Conservation (phyloP, 2,329 filamentous ascomycete species). For the Dactylellina haptotyla region DNA sequence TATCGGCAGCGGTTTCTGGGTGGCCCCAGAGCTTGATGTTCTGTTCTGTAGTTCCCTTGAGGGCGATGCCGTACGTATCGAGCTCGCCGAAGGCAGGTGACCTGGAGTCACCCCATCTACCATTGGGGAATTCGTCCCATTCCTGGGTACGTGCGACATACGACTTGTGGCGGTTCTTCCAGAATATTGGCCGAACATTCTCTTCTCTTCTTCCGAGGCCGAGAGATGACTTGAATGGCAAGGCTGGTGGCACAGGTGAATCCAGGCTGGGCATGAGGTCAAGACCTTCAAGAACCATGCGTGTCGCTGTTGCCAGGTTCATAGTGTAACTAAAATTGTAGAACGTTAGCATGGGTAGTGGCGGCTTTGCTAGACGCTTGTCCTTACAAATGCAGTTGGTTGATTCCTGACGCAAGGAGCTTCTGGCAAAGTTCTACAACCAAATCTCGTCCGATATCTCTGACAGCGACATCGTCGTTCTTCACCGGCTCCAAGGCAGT, state of each 20-base stretch:
- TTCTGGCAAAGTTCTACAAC: slow-evolving; percentile 90
- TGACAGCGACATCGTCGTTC: slow-evolving; percentile 92
- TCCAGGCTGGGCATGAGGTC: slow-evolving; percentile 80
- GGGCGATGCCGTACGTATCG: slow-evolving; percentile 90
- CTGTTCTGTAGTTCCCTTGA: slow-evolving; percentile 94
- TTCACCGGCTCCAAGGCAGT: slow-evolving; percentile 88
- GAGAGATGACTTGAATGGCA: slow-evolving; percentile 96
- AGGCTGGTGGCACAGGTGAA: slow-evolving; percentile 83
- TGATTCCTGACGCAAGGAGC: slow-evolving; percentile 82
- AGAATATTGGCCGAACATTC: slow-evolving; percentile 97
- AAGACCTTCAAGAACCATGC: slow-evolving; percentile 92
- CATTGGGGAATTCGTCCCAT: slow-evolving; percentile 99
- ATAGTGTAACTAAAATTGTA: slow-evolving; percentile 78
- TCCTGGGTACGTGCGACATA: slow-evolving; percentile 96
- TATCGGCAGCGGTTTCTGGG: slow-evolving; percentile 79
- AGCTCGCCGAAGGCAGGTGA: slow-evolving; percentile 96
- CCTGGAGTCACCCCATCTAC: slow-evolving; percentile 95
- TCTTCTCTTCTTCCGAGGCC: slow-evolving; percentile 87
- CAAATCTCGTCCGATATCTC: slow-evolving; percentile 85
- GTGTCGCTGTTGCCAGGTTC: slow-evolving; percentile 94
- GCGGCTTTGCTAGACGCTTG: not conserved
- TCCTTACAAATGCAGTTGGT: slow-evolving; percentile 84
- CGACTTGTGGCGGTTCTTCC: slow-evolving; percentile 95
- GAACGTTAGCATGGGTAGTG: slow-evolving; percentile 38
- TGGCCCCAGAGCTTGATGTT: slow-evolving; percentile 96